Percentiles rank a stretch among this genome's conserved stretches.
Conservation (phyloP, 345 rosid genomes). For the Eutrema yunnanense region DNA sequence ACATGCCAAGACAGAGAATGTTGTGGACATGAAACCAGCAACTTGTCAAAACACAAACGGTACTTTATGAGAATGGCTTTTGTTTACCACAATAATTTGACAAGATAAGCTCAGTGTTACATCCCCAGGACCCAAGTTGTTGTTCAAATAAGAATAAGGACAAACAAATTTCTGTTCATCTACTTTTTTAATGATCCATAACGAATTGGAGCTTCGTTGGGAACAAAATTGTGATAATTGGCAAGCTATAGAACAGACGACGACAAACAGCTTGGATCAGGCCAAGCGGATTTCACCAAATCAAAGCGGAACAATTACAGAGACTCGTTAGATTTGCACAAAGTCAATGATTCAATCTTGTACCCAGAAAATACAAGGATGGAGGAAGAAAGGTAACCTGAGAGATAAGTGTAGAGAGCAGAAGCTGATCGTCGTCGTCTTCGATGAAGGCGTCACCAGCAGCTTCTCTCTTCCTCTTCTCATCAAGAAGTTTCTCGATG, state of each 20-base stretch:
- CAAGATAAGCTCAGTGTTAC: neutral
- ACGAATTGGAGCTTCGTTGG: neutral
- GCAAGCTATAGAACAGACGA: neutral
- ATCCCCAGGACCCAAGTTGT: neutral
- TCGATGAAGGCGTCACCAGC: constrained; percentile 22
- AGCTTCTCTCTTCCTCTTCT: constrained; percentile 32
- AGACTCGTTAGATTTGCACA: neutral
- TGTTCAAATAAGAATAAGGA: neutral
- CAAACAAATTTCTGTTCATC: neutral
- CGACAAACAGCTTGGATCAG: neutral
- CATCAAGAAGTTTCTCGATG: constrained; percentile 45
- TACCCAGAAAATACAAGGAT: neutral
- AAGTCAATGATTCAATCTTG: neutral
- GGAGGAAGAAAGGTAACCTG: constrained; percentile 41
- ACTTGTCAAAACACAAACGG: neutral
- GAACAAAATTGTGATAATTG: neutral
- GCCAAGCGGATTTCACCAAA: neutral
- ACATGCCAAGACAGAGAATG: neutral
- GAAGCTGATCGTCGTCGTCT: constrained; percentile 39
- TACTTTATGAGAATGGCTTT: neutral
- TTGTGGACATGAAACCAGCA: neutral
- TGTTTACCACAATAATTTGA: neutral
- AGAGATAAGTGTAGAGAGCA: constrained; percentile 54
- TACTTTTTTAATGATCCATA: neutral
- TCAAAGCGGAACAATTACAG: neutral